Evolutionary conservation across 2,329 filamentous ascomycete species (phyloP).

Genomic region (Davidsoniella neocaledoniae): DNA sequence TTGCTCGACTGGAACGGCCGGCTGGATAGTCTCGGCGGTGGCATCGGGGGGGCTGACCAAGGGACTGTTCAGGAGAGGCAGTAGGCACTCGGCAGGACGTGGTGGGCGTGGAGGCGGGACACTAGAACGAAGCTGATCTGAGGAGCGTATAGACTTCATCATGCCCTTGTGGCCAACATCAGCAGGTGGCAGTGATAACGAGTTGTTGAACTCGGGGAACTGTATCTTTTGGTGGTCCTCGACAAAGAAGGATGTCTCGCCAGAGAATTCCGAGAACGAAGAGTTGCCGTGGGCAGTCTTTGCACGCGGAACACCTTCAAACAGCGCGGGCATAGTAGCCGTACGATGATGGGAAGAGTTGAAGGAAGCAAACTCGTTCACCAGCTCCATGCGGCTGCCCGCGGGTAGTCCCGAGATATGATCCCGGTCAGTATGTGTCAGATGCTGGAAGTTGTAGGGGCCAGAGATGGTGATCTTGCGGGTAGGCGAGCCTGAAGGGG

Average conservation of each 20-base stretch:
- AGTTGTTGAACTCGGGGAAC: too few species aligned
- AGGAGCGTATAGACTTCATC: slow-evolving; percentile 29
- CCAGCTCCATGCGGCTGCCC: slow-evolving; percentile 25
- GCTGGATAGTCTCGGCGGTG: slow-evolving; percentile 39
- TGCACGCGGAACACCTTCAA: slow-evolving; percentile 14
- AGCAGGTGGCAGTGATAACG: slow-evolving; percentile 10
- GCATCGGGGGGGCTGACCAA: slow-evolving; percentile 22
- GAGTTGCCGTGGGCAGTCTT: slow-evolving; percentile 13
- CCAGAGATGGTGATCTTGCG: slow-evolving; percentile 37
- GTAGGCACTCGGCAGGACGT: slow-evolving; percentile 23
- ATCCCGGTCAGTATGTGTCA: slow-evolving; percentile 39
- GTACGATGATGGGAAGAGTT: slow-evolving; percentile 9
- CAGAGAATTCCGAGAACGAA: slow-evolving; percentile 11
- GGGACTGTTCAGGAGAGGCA: slow-evolving; percentile 10
- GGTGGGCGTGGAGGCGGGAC: slow-evolving; percentile 29
- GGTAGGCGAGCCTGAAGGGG: slow-evolving; percentile 1
- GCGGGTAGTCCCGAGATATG: slow-evolving; percentile 26
- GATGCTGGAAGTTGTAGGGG: slow-evolving; percentile 51
- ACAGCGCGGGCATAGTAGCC: slow-evolving; percentile 6
- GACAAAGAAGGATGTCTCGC: slow-evolving; percentile 12
- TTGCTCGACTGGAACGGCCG: slow-evolving; percentile 31
- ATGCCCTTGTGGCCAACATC: slow-evolving; percentile 20
- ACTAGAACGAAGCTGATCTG: slow-evolving; percentile 31
- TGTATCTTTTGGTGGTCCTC: not conserved
- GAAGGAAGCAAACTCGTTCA: slow-evolving; percentile 23